Evolutionary conservation across 805 yeast species (phyloP).

Genomic region (Yamadazyma akitaensis): DNA sequence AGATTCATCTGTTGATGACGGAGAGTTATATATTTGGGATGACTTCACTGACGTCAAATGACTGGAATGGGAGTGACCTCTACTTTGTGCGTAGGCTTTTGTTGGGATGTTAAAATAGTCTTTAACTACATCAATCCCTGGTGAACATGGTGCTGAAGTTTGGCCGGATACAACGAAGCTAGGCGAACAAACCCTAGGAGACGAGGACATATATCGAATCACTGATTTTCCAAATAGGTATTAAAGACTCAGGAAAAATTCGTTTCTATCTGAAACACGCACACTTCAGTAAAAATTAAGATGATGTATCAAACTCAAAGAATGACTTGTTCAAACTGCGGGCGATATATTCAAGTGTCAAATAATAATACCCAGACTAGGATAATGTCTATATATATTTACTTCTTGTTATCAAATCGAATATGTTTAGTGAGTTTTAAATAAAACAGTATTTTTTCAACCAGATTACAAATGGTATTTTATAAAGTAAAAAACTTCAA

Average conservation of each 20-base stretch:
- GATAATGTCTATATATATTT: too few relatives aligned
- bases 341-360: too few relatives aligned
- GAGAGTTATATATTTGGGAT: not conserved
- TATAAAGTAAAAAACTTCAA: not conserved
- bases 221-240: not conserved
- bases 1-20: not conserved
- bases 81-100: not conserved
- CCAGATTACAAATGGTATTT: not conserved
- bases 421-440: too few relatives aligned
- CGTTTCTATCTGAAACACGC: not conserved
- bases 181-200: conserved; percentile 8
- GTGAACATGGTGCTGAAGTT: not conserved
- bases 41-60: not conserved
- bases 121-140: not conserved
- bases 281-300: not conserved
- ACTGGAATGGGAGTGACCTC: not conserved
- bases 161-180: not conserved
- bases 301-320: too few relatives aligned
- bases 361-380: too few relatives aligned
- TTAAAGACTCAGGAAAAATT: not conserved
- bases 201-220: conserved; percentile 5
- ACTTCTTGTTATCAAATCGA: too few relatives aligned
- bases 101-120: conserved; percentile 6
- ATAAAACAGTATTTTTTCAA: not conserved
- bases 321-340: too few relatives aligned